These are phyloP conservation scores for Ogataea hybrid DNA, from an alignment of 1,139 yeast species.

Conservation along the genomic window DNA sequence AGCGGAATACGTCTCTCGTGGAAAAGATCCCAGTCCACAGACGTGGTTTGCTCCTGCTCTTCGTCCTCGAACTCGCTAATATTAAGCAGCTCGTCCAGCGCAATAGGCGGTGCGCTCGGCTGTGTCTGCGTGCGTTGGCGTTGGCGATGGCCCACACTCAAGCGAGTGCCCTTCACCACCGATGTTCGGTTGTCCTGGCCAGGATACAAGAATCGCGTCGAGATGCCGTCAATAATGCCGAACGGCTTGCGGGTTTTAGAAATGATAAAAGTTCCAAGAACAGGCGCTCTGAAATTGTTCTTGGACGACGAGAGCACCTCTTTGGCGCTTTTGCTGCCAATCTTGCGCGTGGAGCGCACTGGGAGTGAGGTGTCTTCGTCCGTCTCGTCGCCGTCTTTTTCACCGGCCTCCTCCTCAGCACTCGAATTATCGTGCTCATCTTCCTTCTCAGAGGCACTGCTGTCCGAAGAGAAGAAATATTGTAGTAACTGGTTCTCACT, in stretches of 20 bases:
- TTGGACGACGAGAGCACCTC: slow-evolving; percentile 86
- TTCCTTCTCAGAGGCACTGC: slow-evolving; percentile 21
- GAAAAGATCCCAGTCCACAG: slow-evolving; percentile 53
- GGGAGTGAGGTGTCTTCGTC: slow-evolving; percentile 85
- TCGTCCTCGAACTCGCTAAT: slow-evolving; percentile 86
- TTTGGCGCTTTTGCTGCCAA: slow-evolving; percentile 78
- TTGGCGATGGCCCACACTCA: slow-evolving; percentile 1
- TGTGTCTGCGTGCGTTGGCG: slow-evolving; percentile 17
- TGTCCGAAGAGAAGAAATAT: slow-evolving; percentile 30
- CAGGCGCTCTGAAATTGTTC: slow-evolving; percentile 86
- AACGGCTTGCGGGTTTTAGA: slow-evolving; percentile 70
- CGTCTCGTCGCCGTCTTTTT: slow-evolving; percentile 71
- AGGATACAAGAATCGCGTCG: slow-evolving; percentile 73
- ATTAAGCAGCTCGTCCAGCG: slow-evolving; percentile 81
- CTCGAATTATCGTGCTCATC: slow-evolving; percentile 15
- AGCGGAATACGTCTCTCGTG: slow-evolving; percentile 69
- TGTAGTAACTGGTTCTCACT: slow-evolving; percentile 33
- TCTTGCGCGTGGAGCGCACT: slow-evolving; percentile 53
- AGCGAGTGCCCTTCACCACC: slow-evolving; percentile 27
- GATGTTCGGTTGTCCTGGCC: slow-evolving; percentile 28
- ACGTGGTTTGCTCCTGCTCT: slow-evolving; percentile 47
- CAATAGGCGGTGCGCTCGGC: slow-evolving; percentile 36
- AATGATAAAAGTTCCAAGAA: slow-evolving; percentile 90
- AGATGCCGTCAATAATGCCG: slow-evolving; percentile 90
- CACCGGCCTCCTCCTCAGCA: slow-evolving; percentile 10